Percentiles rank a stretch among this genome's conserved stretches.
Evolutionary conservation across 495 filamentous ascomycete genomes (phyloP).

Genomic region (Xylaria venustula): DNA sequence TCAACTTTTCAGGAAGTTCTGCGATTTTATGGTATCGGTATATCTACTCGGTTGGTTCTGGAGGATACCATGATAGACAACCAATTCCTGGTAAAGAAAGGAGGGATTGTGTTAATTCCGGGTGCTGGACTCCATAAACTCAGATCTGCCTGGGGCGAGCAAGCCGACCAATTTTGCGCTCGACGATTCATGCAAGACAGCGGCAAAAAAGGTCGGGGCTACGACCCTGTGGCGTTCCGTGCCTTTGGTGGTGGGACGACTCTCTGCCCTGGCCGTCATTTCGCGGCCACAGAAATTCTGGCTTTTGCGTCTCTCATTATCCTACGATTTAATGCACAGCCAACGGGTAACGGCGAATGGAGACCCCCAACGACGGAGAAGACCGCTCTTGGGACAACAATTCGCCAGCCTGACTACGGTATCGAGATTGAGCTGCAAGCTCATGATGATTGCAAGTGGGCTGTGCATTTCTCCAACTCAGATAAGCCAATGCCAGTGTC

Average conservation of each 20-base stretch:
- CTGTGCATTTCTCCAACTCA: too few relatives aligned
- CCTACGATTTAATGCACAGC: constrained; percentile 17
- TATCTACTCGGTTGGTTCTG: constrained; percentile 13
- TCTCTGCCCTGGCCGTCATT: constrained; percentile 33
- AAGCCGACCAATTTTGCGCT: constrained; percentile 19
- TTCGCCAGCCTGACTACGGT: too few relatives aligned
- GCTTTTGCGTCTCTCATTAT: constrained; percentile 8
- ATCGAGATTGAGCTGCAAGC: too few relatives aligned
- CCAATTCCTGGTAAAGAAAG: constrained; percentile 32
- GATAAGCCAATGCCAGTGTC: too few relatives aligned
- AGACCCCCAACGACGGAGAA: too few relatives aligned
- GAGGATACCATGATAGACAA: constrained; percentile 27
- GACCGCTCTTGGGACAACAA: too few relatives aligned
- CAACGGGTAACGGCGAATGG: background rate
- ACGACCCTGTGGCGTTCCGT: constrained; percentile 25
- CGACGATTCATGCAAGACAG: constrained; percentile 20
- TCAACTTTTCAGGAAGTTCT: constrained; percentile 31
- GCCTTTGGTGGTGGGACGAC: constrained; percentile 28
- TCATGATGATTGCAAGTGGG: too few relatives aligned
- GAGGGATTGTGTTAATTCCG: constrained; percentile 20
- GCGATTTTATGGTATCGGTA: constrained; percentile 18
- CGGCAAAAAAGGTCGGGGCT: constrained; percentile 4
- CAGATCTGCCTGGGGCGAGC: constrained; percentile 20
- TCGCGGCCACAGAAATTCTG: constrained; percentile 29
- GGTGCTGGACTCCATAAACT: constrained; percentile 16